Conservation (phyloP, 139 green algal species). For the Tetraselmis striata region DNA sequence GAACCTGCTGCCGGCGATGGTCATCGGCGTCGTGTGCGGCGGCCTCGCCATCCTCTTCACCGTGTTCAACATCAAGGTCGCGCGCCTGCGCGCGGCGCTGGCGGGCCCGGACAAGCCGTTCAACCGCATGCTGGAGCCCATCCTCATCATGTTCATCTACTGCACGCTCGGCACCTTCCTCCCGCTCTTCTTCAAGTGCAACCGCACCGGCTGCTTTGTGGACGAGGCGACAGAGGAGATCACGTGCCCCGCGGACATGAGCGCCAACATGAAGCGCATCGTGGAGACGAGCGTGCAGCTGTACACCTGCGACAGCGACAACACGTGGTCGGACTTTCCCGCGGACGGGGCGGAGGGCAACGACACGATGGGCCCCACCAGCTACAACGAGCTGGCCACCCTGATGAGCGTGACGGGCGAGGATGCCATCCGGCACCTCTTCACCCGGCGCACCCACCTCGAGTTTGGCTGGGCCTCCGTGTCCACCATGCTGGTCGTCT, state of each 20-base stretch:
- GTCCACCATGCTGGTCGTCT: constrained; percentile 54
- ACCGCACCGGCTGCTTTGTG: constrained; percentile 43
- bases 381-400: constrained; percentile 84
- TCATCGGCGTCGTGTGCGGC: constrained; percentile 64
- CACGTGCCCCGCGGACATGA: neutral
- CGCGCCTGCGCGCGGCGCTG: neutral
- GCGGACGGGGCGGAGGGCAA: constrained; percentile 7
- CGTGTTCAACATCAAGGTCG: constrained; percentile 57
- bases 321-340: neutral
- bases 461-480: constrained; percentile 74
- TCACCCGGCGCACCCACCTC: constrained; percentile 68
- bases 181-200: constrained; percentile 74
- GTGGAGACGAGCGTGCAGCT: constrained; percentile 56
- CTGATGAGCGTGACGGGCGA: constrained; percentile 74
- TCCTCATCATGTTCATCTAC: constrained; percentile 66
- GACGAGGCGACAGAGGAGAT: constrained; percentile 3
- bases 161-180: constrained; percentile 71
- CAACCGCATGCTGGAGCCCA: constrained; percentile 59
- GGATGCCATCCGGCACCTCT: constrained; percentile 75
- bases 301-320: constrained; percentile 51
- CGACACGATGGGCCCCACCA: constrained; percentile 28
- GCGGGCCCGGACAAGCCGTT: neutral
- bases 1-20: constrained; percentile 57
- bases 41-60: constrained; percentile 69
- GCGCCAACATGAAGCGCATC: constrained; percentile 27